Evolutionary conservation across 2,329 filamentous ascomycete species (phyloP).

Genomic region (Penicillium sp.): DNA sequence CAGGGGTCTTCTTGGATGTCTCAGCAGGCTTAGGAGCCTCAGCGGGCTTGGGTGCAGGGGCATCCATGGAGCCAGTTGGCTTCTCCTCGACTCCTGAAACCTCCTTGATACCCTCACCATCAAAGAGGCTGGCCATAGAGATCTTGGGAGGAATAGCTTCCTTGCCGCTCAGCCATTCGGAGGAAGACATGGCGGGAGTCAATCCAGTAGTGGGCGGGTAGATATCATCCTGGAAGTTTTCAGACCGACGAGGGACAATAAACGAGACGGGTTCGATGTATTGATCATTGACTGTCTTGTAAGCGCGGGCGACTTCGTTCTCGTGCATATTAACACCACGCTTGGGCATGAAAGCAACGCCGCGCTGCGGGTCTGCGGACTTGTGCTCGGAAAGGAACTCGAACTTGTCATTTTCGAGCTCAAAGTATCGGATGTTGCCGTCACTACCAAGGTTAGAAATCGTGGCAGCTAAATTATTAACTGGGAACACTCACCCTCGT

Average conservation of each 20-base stretch:
- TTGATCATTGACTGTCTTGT: constrained; percentile 92
- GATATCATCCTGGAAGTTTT: constrained; percentile 96
- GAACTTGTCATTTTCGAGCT: constrained; percentile 98
- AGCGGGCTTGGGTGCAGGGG: constrained; percentile 52
- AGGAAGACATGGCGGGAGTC: constrained; percentile 74
- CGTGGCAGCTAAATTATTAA: not conserved
- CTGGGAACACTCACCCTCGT: constrained; percentile 70
- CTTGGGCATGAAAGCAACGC: constrained; percentile 90
- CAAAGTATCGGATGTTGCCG: constrained; percentile 98
- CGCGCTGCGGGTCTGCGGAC: constrained; percentile 90
- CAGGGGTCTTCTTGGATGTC: constrained; percentile 28
- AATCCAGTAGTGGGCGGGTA: constrained; percentile 80
- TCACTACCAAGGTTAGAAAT: constrained; percentile 58
- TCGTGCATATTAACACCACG: constrained; percentile 95
- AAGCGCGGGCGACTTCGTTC: constrained; percentile 92
- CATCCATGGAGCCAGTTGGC: constrained; percentile 34
- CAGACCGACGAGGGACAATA: constrained; percentile 87
- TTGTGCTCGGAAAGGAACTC: constrained; percentile 97
- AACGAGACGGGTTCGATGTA: constrained; percentile 98
- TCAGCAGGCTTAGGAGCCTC: constrained; percentile 39
- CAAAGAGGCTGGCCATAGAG: constrained; percentile 87
- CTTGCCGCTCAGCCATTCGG: constrained; percentile 86
- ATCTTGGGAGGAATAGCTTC: constrained; percentile 84
- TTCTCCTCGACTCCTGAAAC: constrained; percentile 53
- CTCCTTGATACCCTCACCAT: constrained; percentile 77